Conservation (phyloP, 2,329 filamentous ascomycete species). For the Hypoxylon sp. region DNA sequence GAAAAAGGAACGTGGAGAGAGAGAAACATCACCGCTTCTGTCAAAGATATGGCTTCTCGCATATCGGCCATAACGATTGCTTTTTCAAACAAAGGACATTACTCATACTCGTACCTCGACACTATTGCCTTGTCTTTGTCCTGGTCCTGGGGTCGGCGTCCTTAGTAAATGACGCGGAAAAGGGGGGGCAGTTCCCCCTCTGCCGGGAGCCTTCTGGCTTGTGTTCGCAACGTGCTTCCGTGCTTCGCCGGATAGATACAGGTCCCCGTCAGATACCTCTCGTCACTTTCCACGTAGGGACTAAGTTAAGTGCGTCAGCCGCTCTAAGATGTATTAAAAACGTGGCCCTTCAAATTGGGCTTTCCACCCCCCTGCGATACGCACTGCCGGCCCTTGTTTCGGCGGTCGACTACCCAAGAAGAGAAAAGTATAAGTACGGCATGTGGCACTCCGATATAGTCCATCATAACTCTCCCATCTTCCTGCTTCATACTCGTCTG, state of each 20-base stretch:
- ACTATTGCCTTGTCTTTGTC: conserved; percentile 22
- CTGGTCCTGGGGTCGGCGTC: conserved; percentile 23
- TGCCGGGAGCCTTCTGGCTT: conserved; percentile 34
- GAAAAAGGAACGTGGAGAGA: conserved; percentile 6
- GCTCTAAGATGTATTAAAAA: conserved; percentile 29
- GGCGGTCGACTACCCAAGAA: conserved; percentile 19
- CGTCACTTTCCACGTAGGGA: conserved; percentile 24
- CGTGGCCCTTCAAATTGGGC: conserved; percentile 27
- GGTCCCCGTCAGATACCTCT: conserved; percentile 18
- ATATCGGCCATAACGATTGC: conserved; percentile 29
- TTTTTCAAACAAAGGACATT: conserved; percentile 34
- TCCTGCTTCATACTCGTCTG: conserved; percentile 19
- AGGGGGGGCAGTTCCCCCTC: conserved; percentile 17
- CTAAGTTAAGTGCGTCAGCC: conserved; percentile 32
- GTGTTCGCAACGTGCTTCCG: conserved; percentile 27
- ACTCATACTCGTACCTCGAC: conserved; percentile 22
- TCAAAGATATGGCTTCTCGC: conserved; percentile 34
- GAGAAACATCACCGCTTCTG: conserved; percentile 31
- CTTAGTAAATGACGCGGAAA: conserved; percentile 30
- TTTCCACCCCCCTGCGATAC: conserved; percentile 27
- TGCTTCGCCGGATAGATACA: conserved; percentile 36
- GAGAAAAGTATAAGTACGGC: conserved; percentile 36
- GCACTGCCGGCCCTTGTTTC: conserved; percentile 30
- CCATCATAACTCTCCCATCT: conserved; percentile 28
- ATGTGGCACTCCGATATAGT: conserved; percentile 26